phyloP scores from a whole-genome alignment of 176 grass and related monocot species.

The Thalia dealbata region DNA sequence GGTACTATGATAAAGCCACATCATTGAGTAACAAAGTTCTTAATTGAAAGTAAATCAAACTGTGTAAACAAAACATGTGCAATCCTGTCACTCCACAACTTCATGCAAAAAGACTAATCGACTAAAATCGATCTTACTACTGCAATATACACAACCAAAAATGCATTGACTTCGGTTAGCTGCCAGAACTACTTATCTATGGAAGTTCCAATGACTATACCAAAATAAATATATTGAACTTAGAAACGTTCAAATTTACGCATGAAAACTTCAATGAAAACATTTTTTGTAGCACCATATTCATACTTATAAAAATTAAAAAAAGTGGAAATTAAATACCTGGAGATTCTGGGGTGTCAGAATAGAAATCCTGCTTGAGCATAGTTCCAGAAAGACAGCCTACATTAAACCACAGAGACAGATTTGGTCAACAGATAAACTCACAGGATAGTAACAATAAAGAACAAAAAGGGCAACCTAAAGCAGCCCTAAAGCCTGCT shows the following conservation, averaged over 20 bases:
- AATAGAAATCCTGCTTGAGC: constrained; percentile 59
- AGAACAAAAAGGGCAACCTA: constrained; percentile 1
- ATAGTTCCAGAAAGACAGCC: constrained; percentile 95
- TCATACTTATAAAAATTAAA: neutral
- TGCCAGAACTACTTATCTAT: neutral
- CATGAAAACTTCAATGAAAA: neutral
- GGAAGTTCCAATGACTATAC: neutral
- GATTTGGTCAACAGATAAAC: neutral
- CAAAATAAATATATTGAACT: neutral
- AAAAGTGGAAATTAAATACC: constrained; percentile 38
- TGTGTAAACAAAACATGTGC: neutral
- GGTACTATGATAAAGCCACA: too few relatives aligned
- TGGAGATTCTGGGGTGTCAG: constrained; percentile 69
- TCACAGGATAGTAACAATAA: neutral
- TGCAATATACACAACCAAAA: neutral
- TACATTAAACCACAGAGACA: constrained; percentile 26
- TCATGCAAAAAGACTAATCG: neutral
- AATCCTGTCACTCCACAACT: neutral
- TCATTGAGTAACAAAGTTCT: too few relatives aligned
- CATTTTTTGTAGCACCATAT: neutral
- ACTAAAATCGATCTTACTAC: neutral
- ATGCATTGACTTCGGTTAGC: neutral
- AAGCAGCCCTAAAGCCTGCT: constrained; percentile 34
- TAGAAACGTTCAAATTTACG: neutral
- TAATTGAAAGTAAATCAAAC: too few relatives aligned